phyloP scores from a whole-genome alignment of 2,329 filamentous ascomycete genomes.

The Talaromyces funiculosus region DNA sequence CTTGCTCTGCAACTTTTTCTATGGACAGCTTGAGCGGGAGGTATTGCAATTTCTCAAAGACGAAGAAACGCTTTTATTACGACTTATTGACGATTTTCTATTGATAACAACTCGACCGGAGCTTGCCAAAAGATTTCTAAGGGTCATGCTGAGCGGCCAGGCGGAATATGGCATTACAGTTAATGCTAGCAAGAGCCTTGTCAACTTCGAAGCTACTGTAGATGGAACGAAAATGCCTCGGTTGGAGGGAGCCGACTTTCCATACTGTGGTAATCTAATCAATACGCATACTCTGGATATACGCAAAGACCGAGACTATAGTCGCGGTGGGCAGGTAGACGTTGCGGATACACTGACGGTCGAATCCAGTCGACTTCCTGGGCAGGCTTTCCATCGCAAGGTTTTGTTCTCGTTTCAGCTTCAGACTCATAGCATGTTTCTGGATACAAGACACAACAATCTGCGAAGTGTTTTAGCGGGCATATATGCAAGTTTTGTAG shows the following conservation, averaged over 20 bases:
- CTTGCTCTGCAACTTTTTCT: slow-evolving; percentile 90
- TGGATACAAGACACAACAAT: slow-evolving; percentile 65
- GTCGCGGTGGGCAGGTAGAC: slow-evolving; percentile 48
- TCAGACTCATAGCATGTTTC: slow-evolving; percentile 60
- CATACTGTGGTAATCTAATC: slow-evolving; percentile 81
- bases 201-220: slow-evolving; percentile 69
- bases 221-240: slow-evolving; percentile 49
- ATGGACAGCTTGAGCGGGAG: slow-evolving; percentile 73
- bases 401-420: slow-evolving; percentile 71
- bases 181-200: slow-evolving; percentile 70
- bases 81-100: slow-evolving; percentile 89
- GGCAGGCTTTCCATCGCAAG: slow-evolving; percentile 74
- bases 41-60: slow-evolving; percentile 61
- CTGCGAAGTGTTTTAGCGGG: slow-evolving; percentile 64
- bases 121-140: slow-evolving; percentile 67
- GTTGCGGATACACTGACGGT: slow-evolving; percentile 72
- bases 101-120: slow-evolving; percentile 67
- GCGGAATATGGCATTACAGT: slow-evolving; percentile 75
- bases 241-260: slow-evolving; percentile 54
- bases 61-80: slow-evolving; percentile 62
- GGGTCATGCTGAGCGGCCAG: slow-evolving; percentile 72
- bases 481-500: slow-evolving; percentile 66
- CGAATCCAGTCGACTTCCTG: slow-evolving; percentile 65
- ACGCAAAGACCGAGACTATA: slow-evolving; percentile 58
- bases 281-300: slow-evolving; percentile 70